Evolutionary conservation across 495 filamentous ascomycete genomes (phyloP).

Genomic region (Aspergillus taichungensis): DNA sequence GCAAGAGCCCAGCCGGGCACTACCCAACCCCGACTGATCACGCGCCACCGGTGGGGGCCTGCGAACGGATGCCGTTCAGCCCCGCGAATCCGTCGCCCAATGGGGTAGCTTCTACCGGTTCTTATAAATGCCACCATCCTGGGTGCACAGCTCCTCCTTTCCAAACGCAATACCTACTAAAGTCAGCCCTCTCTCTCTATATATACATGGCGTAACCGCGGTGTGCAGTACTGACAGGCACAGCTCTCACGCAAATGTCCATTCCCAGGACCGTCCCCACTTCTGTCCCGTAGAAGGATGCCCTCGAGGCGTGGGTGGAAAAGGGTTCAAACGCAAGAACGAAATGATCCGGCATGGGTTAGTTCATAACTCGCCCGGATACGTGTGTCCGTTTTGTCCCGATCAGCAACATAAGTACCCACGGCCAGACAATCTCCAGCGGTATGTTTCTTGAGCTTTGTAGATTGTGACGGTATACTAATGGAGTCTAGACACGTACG

Average conservation of each 20-base stretch:
- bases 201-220: background rate
- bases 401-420: slow-evolving; percentile 96
- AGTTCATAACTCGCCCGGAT: slow-evolving; percentile 91
- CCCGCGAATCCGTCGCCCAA: slow-evolving; percentile 16
- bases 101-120: slow-evolving; percentile 17
- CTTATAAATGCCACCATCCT: slow-evolving; percentile 55
- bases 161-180: slow-evolving; percentile 80
- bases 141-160: slow-evolving; percentile 81
- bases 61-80: slow-evolving; percentile 17
- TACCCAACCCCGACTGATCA: slow-evolving; percentile 40
- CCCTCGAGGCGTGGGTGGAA: slow-evolving; percentile 70
- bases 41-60: slow-evolving; percentile 9
- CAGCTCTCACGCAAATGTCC: slow-evolving; percentile 97
- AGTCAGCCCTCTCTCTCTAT: slow-evolving; percentile 40
- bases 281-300: slow-evolving; percentile 82
- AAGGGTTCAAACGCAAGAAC: slow-evolving; percentile 97
- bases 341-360: slow-evolving; percentile 98
- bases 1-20: slow-evolving; percentile 27
- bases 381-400: slow-evolving; percentile 94
- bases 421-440: slow-evolving; percentile 92
- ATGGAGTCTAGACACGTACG: slow-evolving; percentile 61
- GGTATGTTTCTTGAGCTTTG: slow-evolving; percentile 43
- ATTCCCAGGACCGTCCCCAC: slow-evolving; percentile 82
- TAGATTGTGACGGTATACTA: slow-evolving; percentile 1
- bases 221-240: slow-evolving; percentile 17